Evolutionary conservation across 306 rosid genomes (phyloP), one percentile per base, ranked within the genome.

Genomic region (Bauhinia variegata): DNA sequence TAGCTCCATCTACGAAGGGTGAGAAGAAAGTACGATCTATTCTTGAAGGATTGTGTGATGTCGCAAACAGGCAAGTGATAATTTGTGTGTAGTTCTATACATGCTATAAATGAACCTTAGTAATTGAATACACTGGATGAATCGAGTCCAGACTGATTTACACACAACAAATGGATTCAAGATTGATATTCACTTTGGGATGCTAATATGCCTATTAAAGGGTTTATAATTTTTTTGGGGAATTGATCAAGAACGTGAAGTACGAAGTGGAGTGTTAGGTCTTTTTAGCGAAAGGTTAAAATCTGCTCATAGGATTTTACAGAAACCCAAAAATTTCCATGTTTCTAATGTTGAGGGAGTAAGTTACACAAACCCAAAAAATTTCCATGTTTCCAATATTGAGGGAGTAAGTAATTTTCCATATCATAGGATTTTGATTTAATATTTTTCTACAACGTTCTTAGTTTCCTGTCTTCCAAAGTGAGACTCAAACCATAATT

Each of bases 11-110:
- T 39, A 60, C 46, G 34, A 91, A 84, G 75, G 75, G 87, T 8
- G 97, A 91, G 83, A 89, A 91, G 88, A 91, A 86, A 85, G 87
- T 89, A 5, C 87, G 96, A 32, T 78, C 96, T 63, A 82, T 91
- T 77, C 87, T 91, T 52, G 97, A 91, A 87, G 86, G 85, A 34
- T 72, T 91, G 80, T 76, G 85, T 47, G 92, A 83, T 79, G 78
- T 81, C 67, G 48, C 85, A 55, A 87, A 85, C 92, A 91, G 96
- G 97, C 85, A 89, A 78, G 92, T 75, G 18, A 63, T 49, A 53
- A 46, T 65, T 59, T n/a, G 14, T 63, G n/a, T n/a, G 18, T 73
- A 7, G 30, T 51, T 36, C 54, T 60, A 19, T 68, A 33, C 65
- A 17, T 62, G 50, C 36, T 30, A 59, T 58, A 19, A 17, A 39